Evolutionary conservation across 352 stramenopile species (phyloP).

Genomic region (Phytopythium sindhum): DNA sequence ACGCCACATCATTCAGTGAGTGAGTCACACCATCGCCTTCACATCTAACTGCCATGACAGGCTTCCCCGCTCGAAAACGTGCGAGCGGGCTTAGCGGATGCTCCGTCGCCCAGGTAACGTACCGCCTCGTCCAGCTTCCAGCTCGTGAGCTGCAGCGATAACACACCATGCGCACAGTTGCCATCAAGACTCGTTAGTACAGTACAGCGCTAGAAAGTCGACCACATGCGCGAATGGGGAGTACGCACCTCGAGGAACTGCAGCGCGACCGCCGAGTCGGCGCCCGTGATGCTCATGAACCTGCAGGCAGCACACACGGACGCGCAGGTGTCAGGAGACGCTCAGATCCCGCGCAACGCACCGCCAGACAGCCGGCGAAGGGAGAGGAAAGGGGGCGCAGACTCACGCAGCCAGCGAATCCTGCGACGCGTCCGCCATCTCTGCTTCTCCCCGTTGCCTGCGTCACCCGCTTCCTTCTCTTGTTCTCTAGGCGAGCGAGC

Average conservation of each 20-base stretch:
- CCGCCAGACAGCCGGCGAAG: background rate
- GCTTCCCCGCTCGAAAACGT: no score
- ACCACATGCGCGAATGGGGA: background rate
- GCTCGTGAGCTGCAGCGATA: slow-evolving; percentile 56
- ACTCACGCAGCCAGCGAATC: slow-evolving; percentile 6
- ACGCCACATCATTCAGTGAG: background rate
- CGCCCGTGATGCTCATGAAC: slow-evolving; percentile 86
- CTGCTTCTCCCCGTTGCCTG: background rate
- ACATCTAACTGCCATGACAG: no score
- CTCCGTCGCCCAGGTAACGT: slow-evolving; percentile 8
- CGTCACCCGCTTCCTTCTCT: background rate
- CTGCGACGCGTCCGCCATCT: slow-evolving; percentile 2
- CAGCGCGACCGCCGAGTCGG: slow-evolving; percentile 52
- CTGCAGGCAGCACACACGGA: slow-evolving; percentile 17
- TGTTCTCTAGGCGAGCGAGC: background rate
- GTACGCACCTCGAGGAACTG: slow-evolving; percentile 65
- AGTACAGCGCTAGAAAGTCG: background rate
- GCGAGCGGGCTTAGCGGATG: no score
- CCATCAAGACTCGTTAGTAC: background rate
- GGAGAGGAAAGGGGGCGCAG: background rate
- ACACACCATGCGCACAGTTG: background rate
- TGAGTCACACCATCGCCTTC: no score
- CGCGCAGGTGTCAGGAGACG: background rate
- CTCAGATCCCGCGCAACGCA: background rate
- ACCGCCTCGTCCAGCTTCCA: slow-evolving; percentile 74